Base-by-base conservation (phyloP, 306 rosid genomes). In the Castanospermum australe region DNA sequence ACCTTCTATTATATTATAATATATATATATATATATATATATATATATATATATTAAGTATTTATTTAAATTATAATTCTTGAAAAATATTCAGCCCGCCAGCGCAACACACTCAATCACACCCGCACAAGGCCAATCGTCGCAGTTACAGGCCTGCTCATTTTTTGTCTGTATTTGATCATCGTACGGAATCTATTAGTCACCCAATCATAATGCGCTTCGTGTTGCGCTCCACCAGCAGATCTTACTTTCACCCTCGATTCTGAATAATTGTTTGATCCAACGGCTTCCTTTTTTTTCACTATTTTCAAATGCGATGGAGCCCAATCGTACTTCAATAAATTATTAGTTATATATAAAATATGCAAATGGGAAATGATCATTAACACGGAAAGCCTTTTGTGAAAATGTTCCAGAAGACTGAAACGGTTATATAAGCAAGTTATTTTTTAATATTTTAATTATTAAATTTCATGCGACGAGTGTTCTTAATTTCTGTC, bases 11-110 rank as follows among this genome's bases (percentile, higher is more conserved):
- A n/a, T n/a, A n/a, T 28, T 28, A 28, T 28, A 1, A 28, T 1
- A 28, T 28, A 28, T 1, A 8, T 13, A 5, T 3, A n/a, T 0
- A 33, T 2, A 32, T 32, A 60, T 14, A 15, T 2, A 60, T 15
- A 35, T 2, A 63, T 36, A 63, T 35, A 13, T 2, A 7, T 9
- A 0, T 0, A 47, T 47, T 14, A 47, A 47, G 2, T 13, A 14
- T 12, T 11, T 28, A 63, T 41, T 0, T 14, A 15, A 22, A 59
- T 39, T 24, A 47, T 68, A 60, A 21, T 63, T 77, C 66, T 81
- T 85, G 55, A 56, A 48, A 89, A 84, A 66, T 86, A 86, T 57
- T 71, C 75, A 77, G 87, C 90, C 90, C 86, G 86, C 87, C 90
- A 87, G 86, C 87, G 38, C 50, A 71, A 25, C 78, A 33, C 71